Percentiles rank a stretch among this genome's conserved stretches.
phyloP scores from a whole-genome alignment of 2,329 filamentous ascomycete species.

The Polytolypa hystricis region DNA sequence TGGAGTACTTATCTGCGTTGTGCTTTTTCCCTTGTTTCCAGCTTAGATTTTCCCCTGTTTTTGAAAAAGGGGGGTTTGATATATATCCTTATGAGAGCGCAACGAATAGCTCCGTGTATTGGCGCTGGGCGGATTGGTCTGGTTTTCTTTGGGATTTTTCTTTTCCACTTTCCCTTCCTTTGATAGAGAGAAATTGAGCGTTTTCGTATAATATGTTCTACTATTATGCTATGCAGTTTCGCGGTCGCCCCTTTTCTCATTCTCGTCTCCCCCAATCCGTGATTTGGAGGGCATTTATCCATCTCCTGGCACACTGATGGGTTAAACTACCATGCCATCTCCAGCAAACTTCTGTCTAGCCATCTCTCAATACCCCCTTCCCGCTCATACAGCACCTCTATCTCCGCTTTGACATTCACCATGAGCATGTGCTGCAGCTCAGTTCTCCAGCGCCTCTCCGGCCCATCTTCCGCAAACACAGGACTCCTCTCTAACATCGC shows the following conservation, averaged over 20 bases:
- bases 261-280: background rate
- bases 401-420: slow-evolving; percentile 51
- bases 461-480: slow-evolving; percentile 32
- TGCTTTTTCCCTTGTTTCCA: background rate
- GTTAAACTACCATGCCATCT: background rate
- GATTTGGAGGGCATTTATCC: too few relatives aligned
- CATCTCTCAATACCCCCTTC: slow-evolving; percentile 32
- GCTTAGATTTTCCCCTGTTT: too few relatives aligned
- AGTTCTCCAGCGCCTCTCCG: slow-evolving; percentile 35
- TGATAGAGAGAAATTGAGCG: too few relatives aligned
- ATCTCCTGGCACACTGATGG: background rate
- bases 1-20: background rate
- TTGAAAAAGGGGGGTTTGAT: too few relatives aligned
- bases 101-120: slow-evolving; percentile 14
- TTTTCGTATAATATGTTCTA: slow-evolving; percentile 2
- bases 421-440: slow-evolving; percentile 53
- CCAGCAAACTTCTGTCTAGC: slow-evolving; percentile 29
- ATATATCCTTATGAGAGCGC: too few relatives aligned
- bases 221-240: background rate
- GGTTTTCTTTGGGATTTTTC: background rate
- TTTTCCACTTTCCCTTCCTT: too few relatives aligned
- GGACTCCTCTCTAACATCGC: slow-evolving; percentile 41
- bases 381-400: slow-evolving; percentile 43
- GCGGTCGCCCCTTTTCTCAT: background rate
- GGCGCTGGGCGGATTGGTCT: slow-evolving; percentile 1